phyloP scores from a whole-genome alignment of 768 basidiomycete genomes.

The Royoungia palumana region DNA sequence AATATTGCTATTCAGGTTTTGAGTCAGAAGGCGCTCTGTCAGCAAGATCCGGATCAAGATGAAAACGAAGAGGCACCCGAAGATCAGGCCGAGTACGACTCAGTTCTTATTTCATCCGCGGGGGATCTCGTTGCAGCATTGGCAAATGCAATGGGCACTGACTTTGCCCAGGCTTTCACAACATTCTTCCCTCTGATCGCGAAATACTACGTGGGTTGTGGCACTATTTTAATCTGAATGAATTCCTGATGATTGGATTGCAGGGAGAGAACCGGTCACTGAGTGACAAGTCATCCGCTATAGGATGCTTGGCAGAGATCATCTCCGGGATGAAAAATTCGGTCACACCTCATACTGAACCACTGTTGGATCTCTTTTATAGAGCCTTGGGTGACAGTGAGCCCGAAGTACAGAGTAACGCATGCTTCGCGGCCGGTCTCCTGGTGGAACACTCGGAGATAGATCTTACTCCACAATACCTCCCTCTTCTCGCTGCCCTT shows the following conservation, averaged over 20 bases:
- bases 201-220: conserved; percentile 79
- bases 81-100: conserved; percentile 94
- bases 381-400: conserved; percentile 79
- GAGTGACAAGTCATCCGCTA: conserved; percentile 88
- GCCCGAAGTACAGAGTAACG: conserved; percentile 93
- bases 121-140: conserved; percentile 91
- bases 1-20: conserved; percentile 81
- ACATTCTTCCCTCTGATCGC: conserved; percentile 88
- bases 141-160: conserved; percentile 78
- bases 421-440: conserved; percentile 90
- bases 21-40: conserved; percentile 93
- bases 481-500: conserved; percentile 71
- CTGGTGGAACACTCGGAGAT: conserved; percentile 82
- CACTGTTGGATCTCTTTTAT: conserved; percentile 81
- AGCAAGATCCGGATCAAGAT: conserved; percentile 93
- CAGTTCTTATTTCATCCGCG: conserved; percentile 90
- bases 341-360: conserved; percentile 80
- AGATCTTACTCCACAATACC: conserved; percentile 81
- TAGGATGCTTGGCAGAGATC: conserved; percentile 93
- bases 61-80: conserved; percentile 82
- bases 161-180: conserved; percentile 78
- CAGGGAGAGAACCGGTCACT: conserved; percentile 84
- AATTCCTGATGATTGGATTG: not conserved
- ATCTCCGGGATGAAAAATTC: conserved; percentile 87
- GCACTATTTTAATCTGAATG: not conserved